Evolutionary conservation across 2,329 filamentous ascomycete genomes (phyloP).

Genomic region (Clarireedia monteithiana): DNA sequence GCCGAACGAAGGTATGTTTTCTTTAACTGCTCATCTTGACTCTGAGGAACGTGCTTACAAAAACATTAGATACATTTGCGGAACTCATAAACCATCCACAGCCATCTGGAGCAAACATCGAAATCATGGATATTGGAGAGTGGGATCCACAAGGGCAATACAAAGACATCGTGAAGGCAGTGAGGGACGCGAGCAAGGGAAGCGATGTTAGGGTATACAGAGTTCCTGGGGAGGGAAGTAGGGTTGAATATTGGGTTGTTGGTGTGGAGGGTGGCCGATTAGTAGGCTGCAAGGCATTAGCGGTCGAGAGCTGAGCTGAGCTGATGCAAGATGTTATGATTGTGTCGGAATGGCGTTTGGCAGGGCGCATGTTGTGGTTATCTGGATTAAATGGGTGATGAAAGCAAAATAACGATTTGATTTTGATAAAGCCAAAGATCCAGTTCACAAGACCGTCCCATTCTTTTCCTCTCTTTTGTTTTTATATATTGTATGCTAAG

Average conservation of each 20-base stretch:
- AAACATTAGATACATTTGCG: conserved; percentile 56
- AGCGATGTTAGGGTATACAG: conserved; percentile 69
- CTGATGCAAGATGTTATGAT: neutral
- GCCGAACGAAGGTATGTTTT: conserved; percentile 52
- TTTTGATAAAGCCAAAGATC: too few species aligned
- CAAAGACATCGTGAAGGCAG: conserved; percentile 57
- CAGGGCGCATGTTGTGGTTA: neutral
- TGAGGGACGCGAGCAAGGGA: conserved; percentile 52
- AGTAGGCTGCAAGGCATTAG: conserved; percentile 4
- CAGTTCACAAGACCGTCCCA: too few species aligned
- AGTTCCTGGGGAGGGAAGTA: conserved; percentile 53
- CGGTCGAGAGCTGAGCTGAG: conserved; percentile 3
- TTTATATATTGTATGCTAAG: too few species aligned
- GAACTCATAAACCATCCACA: conserved; percentile 53
- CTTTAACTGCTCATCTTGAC: neutral
- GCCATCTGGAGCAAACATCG: conserved; percentile 47
- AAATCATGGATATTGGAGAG: conserved; percentile 58
- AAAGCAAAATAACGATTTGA: neutral
- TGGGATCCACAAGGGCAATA: conserved; percentile 73
- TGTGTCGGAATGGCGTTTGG: neutral
- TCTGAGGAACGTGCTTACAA: neutral
- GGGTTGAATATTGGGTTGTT: conserved; percentile 75
- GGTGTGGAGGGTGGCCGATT: conserved; percentile 44
- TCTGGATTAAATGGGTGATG: neutral
- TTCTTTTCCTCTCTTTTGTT: too few species aligned